Evolutionary conservation across 306 rosid genomes (phyloP).

Genomic region (Trichosanthes cucumerina): DNA sequence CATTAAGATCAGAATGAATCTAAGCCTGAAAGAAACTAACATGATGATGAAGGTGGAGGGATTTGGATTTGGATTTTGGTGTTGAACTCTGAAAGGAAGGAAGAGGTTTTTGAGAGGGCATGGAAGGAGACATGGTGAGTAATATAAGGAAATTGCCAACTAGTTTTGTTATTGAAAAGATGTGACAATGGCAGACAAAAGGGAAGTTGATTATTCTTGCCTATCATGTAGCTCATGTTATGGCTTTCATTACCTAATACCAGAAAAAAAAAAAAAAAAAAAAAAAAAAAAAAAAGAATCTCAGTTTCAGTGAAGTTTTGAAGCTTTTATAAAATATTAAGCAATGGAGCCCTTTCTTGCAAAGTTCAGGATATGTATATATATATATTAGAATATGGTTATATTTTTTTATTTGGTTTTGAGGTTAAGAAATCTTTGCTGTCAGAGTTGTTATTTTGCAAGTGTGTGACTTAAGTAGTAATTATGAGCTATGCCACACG

Average conservation of each 20-base stretch:
- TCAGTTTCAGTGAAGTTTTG: background rate
- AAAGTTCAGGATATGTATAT: conserved; percentile 20
- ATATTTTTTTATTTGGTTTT: background rate
- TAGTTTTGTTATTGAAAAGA: conserved; percentile 51
- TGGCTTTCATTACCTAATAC: conserved; percentile 29
- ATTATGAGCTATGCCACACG: background rate
- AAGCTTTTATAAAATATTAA: conserved; percentile 20
- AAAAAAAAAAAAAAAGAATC: too few relatives aligned
- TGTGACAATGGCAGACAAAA: conserved; percentile 68
- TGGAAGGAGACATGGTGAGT: conserved; percentile 62
- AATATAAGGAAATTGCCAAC: conserved; percentile 62
- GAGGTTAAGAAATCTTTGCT: conserved; percentile 28
- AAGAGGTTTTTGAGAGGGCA: conserved; percentile 34
- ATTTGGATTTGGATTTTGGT: conserved; percentile 11
- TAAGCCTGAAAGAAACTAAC: conserved; percentile 41
- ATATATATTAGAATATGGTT: background rate
- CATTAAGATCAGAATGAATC: conserved; percentile 33
- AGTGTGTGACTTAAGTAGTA: conserved; percentile 15
- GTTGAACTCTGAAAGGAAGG: background rate
- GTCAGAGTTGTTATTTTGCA: conserved; percentile 20
- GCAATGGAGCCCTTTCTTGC: conserved; percentile 13
- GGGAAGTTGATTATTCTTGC: conserved; percentile 32
- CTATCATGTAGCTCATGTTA: conserved; percentile 36
- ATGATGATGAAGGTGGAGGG: conserved; percentile 17
- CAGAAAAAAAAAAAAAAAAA: background rate